Percentiles rank a stretch among this genome's conserved stretches.
These are phyloP conservation scores for Diaporthe batatas DNA, from an alignment of 2,329 filamentous ascomycete species.

Conservation along the genomic window DNA sequence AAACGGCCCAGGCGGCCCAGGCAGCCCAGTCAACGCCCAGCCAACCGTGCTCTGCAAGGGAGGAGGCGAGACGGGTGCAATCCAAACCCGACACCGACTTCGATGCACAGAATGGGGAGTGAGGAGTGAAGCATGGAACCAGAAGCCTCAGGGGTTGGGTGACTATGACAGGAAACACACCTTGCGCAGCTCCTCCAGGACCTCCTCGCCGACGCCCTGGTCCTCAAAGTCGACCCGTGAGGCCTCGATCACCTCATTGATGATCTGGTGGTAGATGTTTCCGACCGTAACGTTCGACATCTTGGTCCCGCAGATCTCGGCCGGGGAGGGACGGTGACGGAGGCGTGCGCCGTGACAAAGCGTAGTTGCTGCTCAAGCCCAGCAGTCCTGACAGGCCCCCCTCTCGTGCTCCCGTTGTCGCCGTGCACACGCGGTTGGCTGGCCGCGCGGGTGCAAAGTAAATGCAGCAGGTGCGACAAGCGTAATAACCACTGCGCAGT, in stretches of 20 bases:
- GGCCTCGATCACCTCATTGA: conserved; percentile 88
- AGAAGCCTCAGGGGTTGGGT: neutral
- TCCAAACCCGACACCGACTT: conserved; percentile 8
- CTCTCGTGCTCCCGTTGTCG: neutral
- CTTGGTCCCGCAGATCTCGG: conserved; percentile 45
- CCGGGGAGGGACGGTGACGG: neutral
- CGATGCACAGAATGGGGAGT: conserved; percentile 14
- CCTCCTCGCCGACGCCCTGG: conserved; percentile 88
- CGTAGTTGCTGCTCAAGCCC: conserved; percentile 12
- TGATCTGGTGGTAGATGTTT: conserved; percentile 82
- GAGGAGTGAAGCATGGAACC: neutral
- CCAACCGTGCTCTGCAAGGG: conserved; percentile 25
- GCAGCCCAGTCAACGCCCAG: conserved; percentile 37
- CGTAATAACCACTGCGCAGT: neutral
- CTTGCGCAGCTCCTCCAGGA: conserved; percentile 87
- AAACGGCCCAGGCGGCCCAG: conserved; percentile 40
- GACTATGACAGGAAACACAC: conserved; percentile 66
- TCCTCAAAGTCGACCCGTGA: conserved; percentile 98
- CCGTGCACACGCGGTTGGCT: conserved; percentile 10
- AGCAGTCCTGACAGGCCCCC: neutral
- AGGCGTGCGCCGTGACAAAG: neutral
- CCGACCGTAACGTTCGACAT: conserved; percentile 77
- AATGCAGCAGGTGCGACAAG: conserved; percentile 1
- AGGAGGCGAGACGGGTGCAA: neutral
- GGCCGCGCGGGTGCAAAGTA: neutral